These are phyloP conservation scores for Vitellaria paradoxa DNA, from an alignment of 179 eudicot genomes.

Conservation along the genomic window DNA sequence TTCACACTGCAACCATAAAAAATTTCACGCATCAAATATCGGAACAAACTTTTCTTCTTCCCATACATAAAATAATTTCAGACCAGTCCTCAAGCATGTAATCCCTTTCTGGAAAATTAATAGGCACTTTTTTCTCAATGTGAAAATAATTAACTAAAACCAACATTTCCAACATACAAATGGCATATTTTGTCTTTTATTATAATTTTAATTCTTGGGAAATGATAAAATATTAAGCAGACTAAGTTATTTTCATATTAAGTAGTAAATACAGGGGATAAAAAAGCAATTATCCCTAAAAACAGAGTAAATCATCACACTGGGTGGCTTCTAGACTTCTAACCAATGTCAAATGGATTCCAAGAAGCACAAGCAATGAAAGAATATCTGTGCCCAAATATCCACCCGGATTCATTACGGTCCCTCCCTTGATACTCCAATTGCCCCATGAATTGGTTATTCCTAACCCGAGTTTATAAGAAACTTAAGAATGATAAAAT, in stretches of 20 bases:
- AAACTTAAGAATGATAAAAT: neutral
- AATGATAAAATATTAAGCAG: neutral
- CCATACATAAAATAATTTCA: neutral
- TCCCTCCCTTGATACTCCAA: no score
- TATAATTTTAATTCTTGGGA: neutral
- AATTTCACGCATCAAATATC: neutral
- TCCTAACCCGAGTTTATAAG: no score
- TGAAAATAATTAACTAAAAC: neutral
- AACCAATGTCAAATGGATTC: no score
- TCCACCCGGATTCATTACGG: no score
- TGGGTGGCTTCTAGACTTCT: no score
- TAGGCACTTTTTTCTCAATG: neutral
- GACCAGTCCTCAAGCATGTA: neutral
- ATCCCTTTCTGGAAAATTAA: neutral
- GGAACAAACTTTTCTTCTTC: neutral
- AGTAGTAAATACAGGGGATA: no score
- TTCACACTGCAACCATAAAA: neutral
- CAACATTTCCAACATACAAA: neutral
- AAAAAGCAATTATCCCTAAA: neutral
- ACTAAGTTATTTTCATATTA: neutral
- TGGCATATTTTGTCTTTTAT: neutral
- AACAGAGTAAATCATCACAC: neutral
- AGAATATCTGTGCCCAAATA: no score
- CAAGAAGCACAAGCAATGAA: no score
- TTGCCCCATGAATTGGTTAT: no score